Evolutionary conservation across 208 protist genomes (phyloP).

Genomic region (Trichomonas vaginalis): DNA sequence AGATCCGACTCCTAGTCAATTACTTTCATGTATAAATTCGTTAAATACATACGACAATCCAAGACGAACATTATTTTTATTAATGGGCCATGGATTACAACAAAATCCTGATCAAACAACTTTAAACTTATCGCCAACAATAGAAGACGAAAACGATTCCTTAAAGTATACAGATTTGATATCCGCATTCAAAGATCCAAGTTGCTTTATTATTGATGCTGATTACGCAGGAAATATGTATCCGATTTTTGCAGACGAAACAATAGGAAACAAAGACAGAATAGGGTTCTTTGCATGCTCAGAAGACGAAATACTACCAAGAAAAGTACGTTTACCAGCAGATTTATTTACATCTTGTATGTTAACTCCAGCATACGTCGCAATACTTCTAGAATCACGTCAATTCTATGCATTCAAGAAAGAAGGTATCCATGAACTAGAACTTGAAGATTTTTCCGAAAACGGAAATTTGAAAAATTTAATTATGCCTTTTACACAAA

Average conservation of each 20-base stretch:
- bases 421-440: neutral
- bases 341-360: neutral
- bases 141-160: neutral
- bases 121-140: neutral
- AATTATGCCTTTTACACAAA: neutral
- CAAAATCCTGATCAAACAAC: neutral
- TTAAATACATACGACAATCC: neutral
- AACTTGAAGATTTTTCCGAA: neutral
- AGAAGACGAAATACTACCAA: neutral
- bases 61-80: neutral
- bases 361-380: neutral
- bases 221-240: neutral
- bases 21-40: neutral
- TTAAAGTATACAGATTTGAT: neutral
- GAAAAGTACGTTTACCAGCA: neutral
- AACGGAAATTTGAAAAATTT: neutral
- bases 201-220: neutral
- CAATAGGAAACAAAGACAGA: neutral
- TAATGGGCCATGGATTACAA: neutral
- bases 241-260: neutral
- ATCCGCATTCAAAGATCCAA: neutral
- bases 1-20: neutral
- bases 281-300: neutral
- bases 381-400: neutral
- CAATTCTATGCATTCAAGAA: neutral